Conservation (phyloP, 1,284 basidiomycete species). For the Polyporus tsugae region DNA sequence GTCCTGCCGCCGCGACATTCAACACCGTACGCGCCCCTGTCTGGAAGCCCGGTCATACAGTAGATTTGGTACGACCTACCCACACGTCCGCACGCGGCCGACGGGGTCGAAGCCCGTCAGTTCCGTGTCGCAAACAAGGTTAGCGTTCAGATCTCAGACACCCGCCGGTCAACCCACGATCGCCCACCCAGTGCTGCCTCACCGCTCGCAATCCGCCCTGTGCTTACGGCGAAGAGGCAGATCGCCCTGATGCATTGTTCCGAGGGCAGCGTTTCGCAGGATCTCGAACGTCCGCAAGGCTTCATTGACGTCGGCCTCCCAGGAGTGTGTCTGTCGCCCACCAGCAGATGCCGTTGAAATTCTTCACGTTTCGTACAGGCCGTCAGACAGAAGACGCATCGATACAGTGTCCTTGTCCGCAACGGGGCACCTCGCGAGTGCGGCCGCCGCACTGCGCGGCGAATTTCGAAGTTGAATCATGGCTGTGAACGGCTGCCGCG, state of each 20-base stretch:
- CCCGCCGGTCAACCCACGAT: constrained; percentile 10
- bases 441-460: neutral
- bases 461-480: neutral
- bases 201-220: neutral
- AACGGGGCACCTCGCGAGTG: constrained; percentile 1
- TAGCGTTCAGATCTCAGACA: constrained; percentile 1
- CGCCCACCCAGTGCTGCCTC: constrained; percentile 8
- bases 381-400: neutral
- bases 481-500: constrained; percentile 24
- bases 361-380: constrained; percentile 1
- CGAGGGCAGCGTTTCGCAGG: neutral
- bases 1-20: constrained; percentile 1
- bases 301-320: constrained; percentile 8
- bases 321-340: constrained; percentile 1
- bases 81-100: neutral
- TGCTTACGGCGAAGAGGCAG: constrained; percentile 2
- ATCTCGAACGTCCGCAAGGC: neutral
- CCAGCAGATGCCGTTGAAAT: neutral
- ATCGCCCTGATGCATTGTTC: neutral
- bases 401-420: neutral
- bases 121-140: constrained; percentile 6
- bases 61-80: neutral
- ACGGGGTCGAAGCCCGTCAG: constrained; percentile 8
- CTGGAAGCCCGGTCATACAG: neutral
- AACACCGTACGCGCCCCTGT: constrained; percentile 3